phyloP scores from a whole-genome alignment of 2,329 filamentous ascomycete species.

The Tolypocladium album region DNA sequence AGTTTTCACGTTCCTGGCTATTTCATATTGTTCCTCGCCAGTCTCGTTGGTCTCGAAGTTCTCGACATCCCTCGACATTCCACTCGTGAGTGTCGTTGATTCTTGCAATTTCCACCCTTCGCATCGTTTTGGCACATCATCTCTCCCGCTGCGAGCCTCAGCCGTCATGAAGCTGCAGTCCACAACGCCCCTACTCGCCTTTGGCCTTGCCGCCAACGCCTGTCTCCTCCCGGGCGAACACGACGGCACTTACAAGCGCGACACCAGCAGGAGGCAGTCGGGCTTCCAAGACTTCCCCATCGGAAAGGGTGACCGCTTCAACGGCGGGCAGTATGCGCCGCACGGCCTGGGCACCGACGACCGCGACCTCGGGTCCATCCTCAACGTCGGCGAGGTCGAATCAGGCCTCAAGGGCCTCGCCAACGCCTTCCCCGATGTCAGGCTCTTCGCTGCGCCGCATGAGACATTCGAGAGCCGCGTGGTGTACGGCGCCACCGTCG shows the following conservation, averaged over 20 bases:
- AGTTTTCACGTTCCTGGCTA: not conserved
- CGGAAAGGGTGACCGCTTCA: conserved; percentile 31
- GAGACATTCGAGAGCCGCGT: conserved; percentile 30
- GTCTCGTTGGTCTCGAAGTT: not conserved
- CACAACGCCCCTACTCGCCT: conserved; percentile 7
- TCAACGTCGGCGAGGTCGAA: conserved; percentile 33
- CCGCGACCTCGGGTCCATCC: conserved; percentile 27
- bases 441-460: conserved; percentile 29
- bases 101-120: not conserved
- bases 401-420: conserved; percentile 32
- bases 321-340: conserved; percentile 23
- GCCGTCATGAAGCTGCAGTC: conserved; percentile 17
- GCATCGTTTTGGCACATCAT: not conserved
- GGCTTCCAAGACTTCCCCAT: conserved; percentile 16
- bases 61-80: not conserved
- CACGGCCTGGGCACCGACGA: conserved; percentile 21
- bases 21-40: not conserved
- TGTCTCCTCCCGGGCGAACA: conserved; percentile 28
- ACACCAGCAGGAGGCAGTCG: not conserved
- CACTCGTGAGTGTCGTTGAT: not conserved
- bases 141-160: not conserved
- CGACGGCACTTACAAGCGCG: conserved; percentile 3
- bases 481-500: conserved; percentile 30
- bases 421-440: conserved; percentile 24
- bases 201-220: conserved; percentile 12